Evolutionary conservation across 2,329 filamentous ascomycete species (phyloP), one percentile per base, ranked within the genome.

Genomic region (Aureobasidium leucospermi): DNA sequence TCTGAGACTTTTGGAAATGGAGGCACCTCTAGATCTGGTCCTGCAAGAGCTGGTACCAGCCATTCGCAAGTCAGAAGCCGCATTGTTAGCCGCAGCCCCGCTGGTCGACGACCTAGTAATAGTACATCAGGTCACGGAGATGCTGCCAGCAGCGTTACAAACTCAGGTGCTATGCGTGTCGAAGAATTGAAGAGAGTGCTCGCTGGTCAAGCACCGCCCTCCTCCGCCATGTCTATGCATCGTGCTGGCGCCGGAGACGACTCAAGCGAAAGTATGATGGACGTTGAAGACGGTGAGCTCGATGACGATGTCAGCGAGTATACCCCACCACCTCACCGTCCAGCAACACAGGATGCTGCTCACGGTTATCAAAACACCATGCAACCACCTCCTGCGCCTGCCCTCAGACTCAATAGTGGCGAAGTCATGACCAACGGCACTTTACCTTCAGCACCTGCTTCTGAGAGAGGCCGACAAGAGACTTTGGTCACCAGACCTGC

Each of bases 241-340:
- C 55, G 55, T 72, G 29, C 74, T 15, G 62, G 57, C 15, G 64
- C 80, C 55, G 82, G 81, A 61, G 77, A 79, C 64, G 81, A 78
- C 58, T 84, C 79, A 67, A 80, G 77, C 60, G 87, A 90, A 58
- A 89, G 85, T 70, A 82, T 90, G 77, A 81, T 87, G 63, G 67
- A 68, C 28, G 64, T 64, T 13, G 66, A 62, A 38, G 66, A 64
- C 23, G 63, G 47, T 5, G 43, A 61, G 10, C 8, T 52, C 15
- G 58, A 60, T 29, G 55, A 58, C 7, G 55, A 58, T 16, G 38
- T 9, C 7, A 58, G 55, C 23, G 55, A 41, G 4, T 48, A 48
- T n/a, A 45, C 45, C n/a, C 45, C 32, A 2, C 45, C 23, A 38
- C 45, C 36, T 10, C 23, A 16, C 29, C 49, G 38, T 10, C 16